A percentile compares a stretch with the other conserved stretches of the same genome.
Evolutionary conservation across 768 basidiomycete genomes (phyloP).

Genomic region (Lentinula lateritia): DNA sequence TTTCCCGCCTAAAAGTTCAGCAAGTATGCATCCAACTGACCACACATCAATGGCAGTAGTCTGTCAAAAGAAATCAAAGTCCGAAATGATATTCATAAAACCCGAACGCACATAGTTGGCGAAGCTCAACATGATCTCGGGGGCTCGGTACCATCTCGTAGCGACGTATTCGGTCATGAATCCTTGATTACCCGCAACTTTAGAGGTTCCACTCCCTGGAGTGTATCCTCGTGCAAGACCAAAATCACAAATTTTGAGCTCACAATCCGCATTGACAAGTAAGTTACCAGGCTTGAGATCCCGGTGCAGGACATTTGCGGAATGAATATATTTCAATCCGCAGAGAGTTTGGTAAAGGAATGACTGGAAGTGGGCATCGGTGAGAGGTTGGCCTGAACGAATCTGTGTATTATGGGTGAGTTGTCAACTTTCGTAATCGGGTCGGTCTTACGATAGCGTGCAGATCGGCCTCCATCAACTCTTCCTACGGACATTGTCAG

Average conservation of each 20-base stretch:
- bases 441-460: conserved; percentile 80
- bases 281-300: conserved; percentile 94
- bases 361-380: conserved; percentile 89
- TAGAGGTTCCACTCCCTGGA: conserved; percentile 71
- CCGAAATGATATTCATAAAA: background rate
- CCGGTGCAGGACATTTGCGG: conserved; percentile 94
- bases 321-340: conserved; percentile 97
- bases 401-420: conserved; percentile 39
- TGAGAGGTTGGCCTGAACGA: conserved; percentile 82
- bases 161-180: conserved; percentile 99
- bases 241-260: conserved; percentile 98
- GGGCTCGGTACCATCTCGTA: conserved; percentile 98
- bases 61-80: conserved; percentile 30
- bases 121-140: conserved; percentile 98
- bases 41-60: conserved; percentile 92
- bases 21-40: conserved; percentile 94
- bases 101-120: conserved; percentile 74
- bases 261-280: conserved; percentile 97
- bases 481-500: conserved; percentile 64
- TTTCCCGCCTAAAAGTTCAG: conserved; percentile 88
- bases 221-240: conserved; percentile 94
- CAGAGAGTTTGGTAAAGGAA: conserved; percentile 99
- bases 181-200: conserved; percentile 75
- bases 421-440: conserved; percentile 1
- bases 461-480: conserved; percentile 99